Percentiles rank a stretch among this genome's conserved stretches.
phyloP scores from a whole-genome alignment of 2,329 filamentous ascomycete species.

The Capronia coronata region DNA sequence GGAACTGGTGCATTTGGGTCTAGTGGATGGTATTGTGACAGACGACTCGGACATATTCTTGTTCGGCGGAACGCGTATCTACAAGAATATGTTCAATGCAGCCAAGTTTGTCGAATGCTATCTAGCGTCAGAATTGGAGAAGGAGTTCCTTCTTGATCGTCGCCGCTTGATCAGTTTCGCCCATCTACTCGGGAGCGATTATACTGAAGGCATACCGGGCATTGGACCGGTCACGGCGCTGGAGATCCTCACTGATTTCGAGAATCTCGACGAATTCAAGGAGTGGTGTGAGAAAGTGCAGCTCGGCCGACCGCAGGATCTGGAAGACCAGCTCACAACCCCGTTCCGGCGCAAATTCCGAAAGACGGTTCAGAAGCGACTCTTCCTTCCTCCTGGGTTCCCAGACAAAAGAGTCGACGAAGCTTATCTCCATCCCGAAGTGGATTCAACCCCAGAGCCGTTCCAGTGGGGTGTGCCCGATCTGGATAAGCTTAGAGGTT shows the following conservation, averaged over 20 bases:
- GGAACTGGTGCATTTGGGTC: constrained; percentile 73
- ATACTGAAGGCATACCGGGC: constrained; percentile 84
- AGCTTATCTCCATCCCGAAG: constrained; percentile 80
- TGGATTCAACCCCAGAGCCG: constrained; percentile 66
- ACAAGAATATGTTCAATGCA: constrained; percentile 99
- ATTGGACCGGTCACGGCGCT: constrained; percentile 91
- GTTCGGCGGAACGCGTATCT: constrained; percentile 90
- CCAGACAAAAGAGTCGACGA: constrained; percentile 70
- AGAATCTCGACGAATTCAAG: constrained; percentile 63
- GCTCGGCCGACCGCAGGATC: constrained; percentile 54
- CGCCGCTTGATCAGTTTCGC: constrained; percentile 82
- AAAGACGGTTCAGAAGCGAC: constrained; percentile 65
- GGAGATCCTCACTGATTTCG: constrained; percentile 89
- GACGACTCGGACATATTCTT: constrained; percentile 96
- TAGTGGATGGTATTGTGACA: constrained; percentile 96
- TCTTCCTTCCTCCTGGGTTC: constrained; percentile 77
- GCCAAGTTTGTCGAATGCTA: constrained; percentile 99
- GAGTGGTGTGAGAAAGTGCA: constrained; percentile 86
- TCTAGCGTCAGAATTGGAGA: constrained; percentile 71
- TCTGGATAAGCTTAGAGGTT: constrained; percentile 72
- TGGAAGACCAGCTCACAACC: constrained; percentile 51
- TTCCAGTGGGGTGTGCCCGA: constrained; percentile 98
- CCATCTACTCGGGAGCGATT: constrained; percentile 86
- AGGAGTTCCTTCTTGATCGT: constrained; percentile 81
- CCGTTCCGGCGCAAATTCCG: constrained; percentile 81